Evolutionary conservation across 306 rosid genomes (phyloP).

Genomic region (Leucaena leucocephala): DNA sequence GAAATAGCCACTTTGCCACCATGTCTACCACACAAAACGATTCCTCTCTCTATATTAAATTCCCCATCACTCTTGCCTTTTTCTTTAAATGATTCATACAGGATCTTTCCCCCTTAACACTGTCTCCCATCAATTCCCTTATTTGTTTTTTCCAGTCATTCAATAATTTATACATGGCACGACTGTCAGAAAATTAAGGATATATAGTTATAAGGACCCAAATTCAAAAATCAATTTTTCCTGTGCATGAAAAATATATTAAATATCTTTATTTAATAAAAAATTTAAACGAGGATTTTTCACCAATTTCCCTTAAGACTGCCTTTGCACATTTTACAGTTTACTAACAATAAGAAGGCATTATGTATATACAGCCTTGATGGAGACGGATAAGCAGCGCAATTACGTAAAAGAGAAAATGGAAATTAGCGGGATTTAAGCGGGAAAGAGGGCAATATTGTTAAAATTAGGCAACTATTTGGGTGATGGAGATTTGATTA

Average conservation of each 20-base stretch:
- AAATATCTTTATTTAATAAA: too few species aligned
- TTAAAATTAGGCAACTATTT: not conserved
- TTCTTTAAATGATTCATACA: slow-evolving; percentile 44
- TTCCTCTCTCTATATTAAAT: slow-evolving; percentile 18
- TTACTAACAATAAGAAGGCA: too few species aligned
- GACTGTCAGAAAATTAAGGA: too few species aligned
- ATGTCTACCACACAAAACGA: slow-evolving; percentile 28
- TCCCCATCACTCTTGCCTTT: slow-evolving; percentile 36
- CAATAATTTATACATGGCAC: too few species aligned
- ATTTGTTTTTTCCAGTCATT: not conserved
- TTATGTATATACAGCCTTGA: too few species aligned
- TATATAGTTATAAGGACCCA: too few species aligned
- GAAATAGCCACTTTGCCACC: slow-evolving; percentile 29
- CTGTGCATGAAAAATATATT: too few species aligned
- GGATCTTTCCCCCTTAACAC: slow-evolving; percentile 37
- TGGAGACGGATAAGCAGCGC: too few species aligned
- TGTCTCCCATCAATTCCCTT: not conserved
- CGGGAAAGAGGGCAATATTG: not conserved
- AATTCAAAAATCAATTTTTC: too few species aligned
- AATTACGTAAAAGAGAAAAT: too few species aligned
- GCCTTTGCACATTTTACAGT: not conserved
- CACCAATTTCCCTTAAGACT: too few species aligned
- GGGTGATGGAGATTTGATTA: not conserved
- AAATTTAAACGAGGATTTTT: too few species aligned
- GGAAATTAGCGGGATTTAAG: not conserved